Base-by-base conservation (phyloP, 2,329 filamentous ascomycete species). In the Aspergillus proliferans region DNA sequence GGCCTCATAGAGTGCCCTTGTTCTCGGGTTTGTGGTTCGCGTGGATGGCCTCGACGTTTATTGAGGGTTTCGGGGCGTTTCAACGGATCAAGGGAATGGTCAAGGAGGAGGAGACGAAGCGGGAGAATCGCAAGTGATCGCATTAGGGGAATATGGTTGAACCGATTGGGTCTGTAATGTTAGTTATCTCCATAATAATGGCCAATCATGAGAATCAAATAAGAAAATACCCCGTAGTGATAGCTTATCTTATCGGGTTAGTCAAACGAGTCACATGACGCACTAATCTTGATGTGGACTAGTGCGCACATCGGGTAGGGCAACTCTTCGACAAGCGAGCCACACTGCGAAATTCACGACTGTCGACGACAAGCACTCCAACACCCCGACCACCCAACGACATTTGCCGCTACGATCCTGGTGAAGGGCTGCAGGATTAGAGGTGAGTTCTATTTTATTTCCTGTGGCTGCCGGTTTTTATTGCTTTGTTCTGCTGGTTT, bases 41-140 rank as follows among this genome's bases (percentile, higher is more conserved):
- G 26, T 84, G 81, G 81, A 59, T 75, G n/a, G 62, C 62, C 2
- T 75, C 71, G 42, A 72, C 67, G 47, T 73, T 80, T 42, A 64
- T 82, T 9, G 80, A 83, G 56, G 81, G 81, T 0, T 58, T 72
- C 41, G 74, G 74, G 21, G 63, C 72, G 4, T 76, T 74, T 53
- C 58, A 63, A 60, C 73, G 79, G 47, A 74, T 78, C 52, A 69
- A 73, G 54, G 54, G 59, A 14, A 53, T 75, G 48, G 72, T 77
- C n/a, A 59, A 59, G 58, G 58, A 63, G 59, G 70, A 71, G 61
- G 58, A 60, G 52, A 61, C 55, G 52, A 69, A 67, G 60, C 63
- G 44, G 49, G 56, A 52, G 46, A 59, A 63, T 56, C 58, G 49
- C 43, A 54, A 58, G 50, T 62, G 5, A 42, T 45, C 1, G 42